Percentiles rank a stretch among this genome's conserved stretches.
phyloP scores from a whole-genome alignment of 1,139 yeast genomes.

The Candida mesenterica region DNA sequence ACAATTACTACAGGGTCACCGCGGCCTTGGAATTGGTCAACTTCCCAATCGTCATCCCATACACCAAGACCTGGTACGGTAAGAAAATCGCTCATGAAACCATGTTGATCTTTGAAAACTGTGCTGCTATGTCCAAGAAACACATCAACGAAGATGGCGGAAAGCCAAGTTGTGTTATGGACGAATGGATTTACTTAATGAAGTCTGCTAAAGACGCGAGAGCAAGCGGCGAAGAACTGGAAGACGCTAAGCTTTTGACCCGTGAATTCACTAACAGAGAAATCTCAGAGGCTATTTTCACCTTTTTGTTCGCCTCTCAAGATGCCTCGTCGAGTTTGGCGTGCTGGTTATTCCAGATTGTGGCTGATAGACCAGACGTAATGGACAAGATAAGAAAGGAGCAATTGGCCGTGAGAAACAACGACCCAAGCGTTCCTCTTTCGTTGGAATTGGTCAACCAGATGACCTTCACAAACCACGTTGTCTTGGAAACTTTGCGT shows the following conservation, averaged over 20 bases:
- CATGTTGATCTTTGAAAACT: slow-evolving; percentile 82
- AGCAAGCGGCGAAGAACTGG: slow-evolving; percentile 24
- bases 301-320: slow-evolving; percentile 95
- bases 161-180: slow-evolving; percentile 84
- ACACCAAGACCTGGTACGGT: slow-evolving; percentile 97
- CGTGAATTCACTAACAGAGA: slow-evolving; percentile 88
- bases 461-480: slow-evolving; percentile 87
- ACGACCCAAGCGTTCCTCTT: slow-evolving; percentile 64
- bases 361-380: slow-evolving; percentile 93
- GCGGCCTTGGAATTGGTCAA: slow-evolving; percentile 96
- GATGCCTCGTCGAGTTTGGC: slow-evolving; percentile 98
- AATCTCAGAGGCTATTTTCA: slow-evolving; percentile 93
- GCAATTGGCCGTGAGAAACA: slow-evolving; percentile 78
- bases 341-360: slow-evolving; percentile 96
- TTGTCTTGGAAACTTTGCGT: slow-evolving; percentile 87
- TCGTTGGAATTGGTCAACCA: slow-evolving; percentile 71
- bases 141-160: slow-evolving; percentile 74
- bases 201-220: slow-evolving; percentile 62
- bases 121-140: slow-evolving; percentile 84
- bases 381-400: slow-evolving; percentile 83
- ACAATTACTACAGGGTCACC: slow-evolving; percentile 85
- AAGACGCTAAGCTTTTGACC: slow-evolving; percentile 56
- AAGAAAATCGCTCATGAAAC: slow-evolving; percentile 89
- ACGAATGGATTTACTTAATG: slow-evolving; percentile 90
- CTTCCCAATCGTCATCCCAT: slow-evolving; percentile 94